Conservation (phyloP, 192 early-diverging fungal genomes). For the Umbelopsis sp. region DNA sequence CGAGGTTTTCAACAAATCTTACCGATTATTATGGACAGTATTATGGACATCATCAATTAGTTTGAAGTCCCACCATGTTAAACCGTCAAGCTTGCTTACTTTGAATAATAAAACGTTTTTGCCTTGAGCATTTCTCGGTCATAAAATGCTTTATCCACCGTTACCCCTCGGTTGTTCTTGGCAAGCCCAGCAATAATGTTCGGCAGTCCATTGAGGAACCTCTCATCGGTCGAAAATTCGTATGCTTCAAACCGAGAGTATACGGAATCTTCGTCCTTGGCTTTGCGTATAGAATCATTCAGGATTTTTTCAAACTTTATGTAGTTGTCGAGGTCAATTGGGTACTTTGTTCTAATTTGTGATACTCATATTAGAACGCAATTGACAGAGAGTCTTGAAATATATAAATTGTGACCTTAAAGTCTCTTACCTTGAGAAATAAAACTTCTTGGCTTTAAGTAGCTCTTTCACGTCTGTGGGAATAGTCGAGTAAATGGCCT, state of each 20-base stretch:
- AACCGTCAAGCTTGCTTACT: slow-evolving; percentile 39
- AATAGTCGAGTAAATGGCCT: neutral
- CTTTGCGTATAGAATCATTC: slow-evolving; percentile 30
- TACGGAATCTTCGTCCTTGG: slow-evolving; percentile 27
- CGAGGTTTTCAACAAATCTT: slow-evolving; percentile 47
- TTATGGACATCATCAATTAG: too few species aligned
- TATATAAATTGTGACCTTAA: neutral
- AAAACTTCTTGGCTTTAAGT: slow-evolving; percentile 35
- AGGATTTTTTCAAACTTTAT: slow-evolving; percentile 42
- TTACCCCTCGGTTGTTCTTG: slow-evolving; percentile 17
- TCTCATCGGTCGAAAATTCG: slow-evolving; percentile 45
- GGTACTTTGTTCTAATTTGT: slow-evolving; percentile 31
- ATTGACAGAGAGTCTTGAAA: neutral
- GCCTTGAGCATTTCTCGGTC: slow-evolving; percentile 49
- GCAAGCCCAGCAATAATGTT: slow-evolving; percentile 34
- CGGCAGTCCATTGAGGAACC: slow-evolving; percentile 46
- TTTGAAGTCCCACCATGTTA: too few species aligned
- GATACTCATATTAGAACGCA: slow-evolving; percentile 1
- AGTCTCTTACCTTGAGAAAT: slow-evolving; percentile 28
- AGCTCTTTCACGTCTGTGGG: slow-evolving; percentile 4
- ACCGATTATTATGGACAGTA: neutral
- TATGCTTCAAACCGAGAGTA: slow-evolving; percentile 50
- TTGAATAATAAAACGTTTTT: slow-evolving; percentile 49
- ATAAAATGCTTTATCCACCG: slow-evolving; percentile 44
- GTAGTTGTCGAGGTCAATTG: slow-evolving; percentile 47